Percentiles rank a stretch among this genome's conserved stretches.
These are phyloP conservation scores for Eimeria maxima DNA, from an alignment of 169 alveolate genomes.

Conservation along the genomic window DNA sequence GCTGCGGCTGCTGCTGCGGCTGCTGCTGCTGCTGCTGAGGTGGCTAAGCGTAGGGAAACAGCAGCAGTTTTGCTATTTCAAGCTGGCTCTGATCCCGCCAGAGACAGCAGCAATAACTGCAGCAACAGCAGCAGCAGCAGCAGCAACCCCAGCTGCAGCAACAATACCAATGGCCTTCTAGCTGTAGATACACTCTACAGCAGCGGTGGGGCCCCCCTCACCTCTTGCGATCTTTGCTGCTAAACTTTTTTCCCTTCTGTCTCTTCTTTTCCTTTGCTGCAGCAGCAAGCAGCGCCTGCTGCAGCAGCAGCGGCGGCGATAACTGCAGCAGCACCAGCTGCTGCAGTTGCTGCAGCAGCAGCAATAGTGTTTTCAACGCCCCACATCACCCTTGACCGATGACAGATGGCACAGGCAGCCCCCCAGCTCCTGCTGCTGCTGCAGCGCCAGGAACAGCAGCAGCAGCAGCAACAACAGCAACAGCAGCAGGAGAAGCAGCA, in stretches of 20 bases:
- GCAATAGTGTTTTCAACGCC: background rate
- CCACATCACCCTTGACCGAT: background rate
- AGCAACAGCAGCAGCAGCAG: background rate
- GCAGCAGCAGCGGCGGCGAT: background rate
- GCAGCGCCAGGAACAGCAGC: background rate
- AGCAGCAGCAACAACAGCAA: constrained; percentile 35
- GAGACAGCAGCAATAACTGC: background rate
- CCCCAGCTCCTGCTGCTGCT: background rate
- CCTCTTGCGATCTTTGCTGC: background rate
- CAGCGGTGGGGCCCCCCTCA: background rate
- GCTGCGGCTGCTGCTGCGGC: too few relatives aligned
- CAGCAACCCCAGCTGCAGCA: constrained; percentile 1
- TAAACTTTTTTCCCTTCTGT: background rate
- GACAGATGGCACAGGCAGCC: background rate
- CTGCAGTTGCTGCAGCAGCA: background rate
- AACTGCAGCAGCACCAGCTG: constrained; percentile 3
- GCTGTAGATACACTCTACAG: background rate
- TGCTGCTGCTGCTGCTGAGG: too few relatives aligned
- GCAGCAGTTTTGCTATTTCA: background rate
- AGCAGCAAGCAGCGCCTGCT: background rate
- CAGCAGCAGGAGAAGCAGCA: too few relatives aligned
- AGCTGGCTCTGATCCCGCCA: background rate
- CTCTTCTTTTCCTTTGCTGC: background rate
- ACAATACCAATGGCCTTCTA: background rate
- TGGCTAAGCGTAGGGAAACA: background rate